Percentiles rank a stretch among this genome's conserved stretches.
Conservation (phyloP, 176 grass and related monocot genomes). For the Pontederia paniculata region DNA sequence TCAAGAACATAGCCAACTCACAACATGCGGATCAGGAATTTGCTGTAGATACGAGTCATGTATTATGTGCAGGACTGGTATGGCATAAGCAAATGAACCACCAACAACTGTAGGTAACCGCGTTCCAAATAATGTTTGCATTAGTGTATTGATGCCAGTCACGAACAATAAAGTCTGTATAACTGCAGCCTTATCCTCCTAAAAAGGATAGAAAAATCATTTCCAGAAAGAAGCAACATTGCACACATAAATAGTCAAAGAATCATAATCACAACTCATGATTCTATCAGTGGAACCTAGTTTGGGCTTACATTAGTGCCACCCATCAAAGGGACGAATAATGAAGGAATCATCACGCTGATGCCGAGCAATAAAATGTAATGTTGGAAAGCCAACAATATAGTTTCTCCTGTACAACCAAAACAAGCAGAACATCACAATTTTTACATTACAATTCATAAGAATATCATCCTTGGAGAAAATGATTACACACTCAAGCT, state of each 20-base stretch:
- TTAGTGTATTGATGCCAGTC: constrained; percentile 74
- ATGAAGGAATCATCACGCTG: constrained; percentile 16
- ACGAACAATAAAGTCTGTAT: constrained; percentile 89
- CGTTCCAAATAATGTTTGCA: constrained; percentile 77
- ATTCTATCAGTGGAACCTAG: neutral
- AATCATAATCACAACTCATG: neutral
- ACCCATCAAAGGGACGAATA: constrained; percentile 5
- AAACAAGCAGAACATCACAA: neutral
- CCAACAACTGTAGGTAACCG: constrained; percentile 83
- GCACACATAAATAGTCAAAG: neutral
- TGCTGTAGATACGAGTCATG: constrained; percentile 47
- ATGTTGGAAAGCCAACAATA: constrained; percentile 5
- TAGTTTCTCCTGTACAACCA: constrained; percentile 4
- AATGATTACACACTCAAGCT: too few relatives aligned
- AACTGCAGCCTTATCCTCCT: constrained; percentile 88
- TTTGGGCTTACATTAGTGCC: constrained; percentile 13
- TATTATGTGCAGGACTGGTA: constrained; percentile 75
- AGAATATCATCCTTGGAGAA: neutral
- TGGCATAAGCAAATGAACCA: constrained; percentile 67
- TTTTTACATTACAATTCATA: neutral
- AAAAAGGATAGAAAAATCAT: constrained; percentile 1
- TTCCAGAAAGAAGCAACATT: neutral
- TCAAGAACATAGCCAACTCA: neutral
- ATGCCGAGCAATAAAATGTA: constrained; percentile 11
- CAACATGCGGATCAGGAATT: constrained; percentile 62